Evolutionary conservation across 2,329 filamentous ascomycete species (phyloP), one percentile per base, ranked within the genome.

Genomic region (Colletotrichum sublineola): DNA sequence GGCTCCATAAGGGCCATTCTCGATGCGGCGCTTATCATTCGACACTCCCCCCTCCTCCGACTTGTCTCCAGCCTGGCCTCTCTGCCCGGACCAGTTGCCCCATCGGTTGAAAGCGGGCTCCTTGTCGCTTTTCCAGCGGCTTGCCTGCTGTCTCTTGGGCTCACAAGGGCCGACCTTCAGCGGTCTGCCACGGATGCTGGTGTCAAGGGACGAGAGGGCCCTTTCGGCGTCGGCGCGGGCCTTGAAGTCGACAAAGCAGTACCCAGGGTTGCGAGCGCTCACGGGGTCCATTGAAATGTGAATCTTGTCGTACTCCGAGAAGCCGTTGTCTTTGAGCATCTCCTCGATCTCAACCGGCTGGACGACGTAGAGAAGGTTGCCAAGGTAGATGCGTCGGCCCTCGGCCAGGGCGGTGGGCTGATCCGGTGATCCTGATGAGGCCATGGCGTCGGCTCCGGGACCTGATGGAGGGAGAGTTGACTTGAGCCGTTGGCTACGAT

Each of bases 211-310:
- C n/a, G 80, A 77, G 78, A 93, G 89, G 1, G 89, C 90, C 1
- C 80, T 79, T 5, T 88, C 84, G 3, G 91, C 91, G 40, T 89
- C 83, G 38, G 88, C 88, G 57, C 85, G 85, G 58, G 84, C 86
- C 57, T 81, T 80, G 69, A 94, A 88, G 77, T 94, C 92, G 57
- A 94, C 88, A 76, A 94, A 94, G 82, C 92, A 94, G 82, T 93
- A 94, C 48, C 90, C 92, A 0, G 91, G 91, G 78, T 94, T 94
- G 56, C 91, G 86, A 52, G 87, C 89, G 40, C 88, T 92, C 79
- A 92, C 89, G 1, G 90, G 88, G 76, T 94, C 91, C 65, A 92
- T 86, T 0, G 90, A 91, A 76, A 94, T 91, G 78, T 92, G 90
- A 74, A 94, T 88, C 58, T 88, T 87, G 75, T 87, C 85, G 68